Evolutionary conservation across 2,329 filamentous ascomycete species (phyloP).

Genomic region (Colletotrichum noveboracense): DNA sequence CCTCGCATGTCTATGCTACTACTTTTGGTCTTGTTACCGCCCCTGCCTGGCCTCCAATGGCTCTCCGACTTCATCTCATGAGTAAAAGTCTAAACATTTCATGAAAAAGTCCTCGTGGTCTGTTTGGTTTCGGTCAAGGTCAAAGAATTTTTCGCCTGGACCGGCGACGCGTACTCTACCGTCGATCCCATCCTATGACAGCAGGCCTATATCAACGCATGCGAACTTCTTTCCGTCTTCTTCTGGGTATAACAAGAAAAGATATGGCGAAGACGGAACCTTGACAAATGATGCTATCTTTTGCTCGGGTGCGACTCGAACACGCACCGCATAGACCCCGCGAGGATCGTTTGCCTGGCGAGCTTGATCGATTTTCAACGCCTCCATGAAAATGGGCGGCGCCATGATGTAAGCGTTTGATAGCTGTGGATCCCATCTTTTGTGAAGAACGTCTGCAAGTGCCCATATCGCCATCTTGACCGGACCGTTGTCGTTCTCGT

Average conservation of each 20-base stretch:
- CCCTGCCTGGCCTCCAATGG: neutral
- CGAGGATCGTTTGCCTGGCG: neutral
- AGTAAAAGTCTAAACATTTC: neutral
- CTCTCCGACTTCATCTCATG: neutral
- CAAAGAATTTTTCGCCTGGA: neutral
- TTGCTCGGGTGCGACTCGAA: neutral
- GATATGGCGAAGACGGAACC: neutral
- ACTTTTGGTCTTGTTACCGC: neutral
- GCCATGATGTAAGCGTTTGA: neutral
- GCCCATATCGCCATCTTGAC: neutral
- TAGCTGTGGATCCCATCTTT: too few species aligned
- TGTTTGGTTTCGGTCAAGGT: neutral
- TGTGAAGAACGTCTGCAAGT: neutral
- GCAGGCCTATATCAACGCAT: neutral
- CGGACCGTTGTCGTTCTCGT: too few species aligned
- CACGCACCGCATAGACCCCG: neutral
- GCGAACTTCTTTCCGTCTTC: neutral
- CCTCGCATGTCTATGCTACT: neutral
- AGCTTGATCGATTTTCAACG: neutral
- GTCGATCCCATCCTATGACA: too few species aligned
- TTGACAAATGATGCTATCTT: neutral
- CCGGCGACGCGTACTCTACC: too few species aligned
- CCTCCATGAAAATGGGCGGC: neutral
- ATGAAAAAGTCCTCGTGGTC: neutral
- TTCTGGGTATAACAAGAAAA: neutral